These are phyloP conservation scores for Eucommia ulmoides DNA, from an alignment of 257 asterid species.

Conservation along the genomic window DNA sequence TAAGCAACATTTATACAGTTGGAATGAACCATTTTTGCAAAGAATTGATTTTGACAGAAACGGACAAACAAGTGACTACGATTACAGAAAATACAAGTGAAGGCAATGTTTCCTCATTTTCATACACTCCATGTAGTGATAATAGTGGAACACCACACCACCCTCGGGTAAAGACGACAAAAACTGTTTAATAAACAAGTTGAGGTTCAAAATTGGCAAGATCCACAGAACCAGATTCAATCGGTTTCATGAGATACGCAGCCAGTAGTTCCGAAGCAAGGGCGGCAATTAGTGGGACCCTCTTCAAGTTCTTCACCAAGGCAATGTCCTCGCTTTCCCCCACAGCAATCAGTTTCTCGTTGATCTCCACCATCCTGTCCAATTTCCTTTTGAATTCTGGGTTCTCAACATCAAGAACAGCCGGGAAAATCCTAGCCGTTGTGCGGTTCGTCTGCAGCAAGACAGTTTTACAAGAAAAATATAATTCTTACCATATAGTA, in stretches of 20 bases:
- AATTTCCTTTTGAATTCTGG: constrained; percentile 93
- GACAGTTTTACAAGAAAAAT: too few species aligned
- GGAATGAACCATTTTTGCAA: too few species aligned
- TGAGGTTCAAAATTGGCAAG: constrained; percentile 80
- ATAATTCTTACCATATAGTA: too few species aligned
- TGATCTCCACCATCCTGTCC: constrained; percentile 86
- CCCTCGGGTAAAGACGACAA: too few species aligned
- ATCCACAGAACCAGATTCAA: constrained; percentile 93
- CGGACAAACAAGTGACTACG: too few species aligned
- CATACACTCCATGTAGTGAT: too few species aligned
- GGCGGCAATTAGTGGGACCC: constrained; percentile 80
- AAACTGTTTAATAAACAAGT: constrained; percentile 35
- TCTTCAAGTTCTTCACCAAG: constrained; percentile 77
- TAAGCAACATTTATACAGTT: too few species aligned
- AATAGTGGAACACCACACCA: too few species aligned
- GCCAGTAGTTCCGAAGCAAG: constrained; percentile 76
- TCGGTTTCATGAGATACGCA: constrained; percentile 89
- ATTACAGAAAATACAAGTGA: too few species aligned
- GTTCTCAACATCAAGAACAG: constrained; percentile 89
- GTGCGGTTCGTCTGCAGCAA: constrained; percentile 75
- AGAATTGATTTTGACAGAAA: too few species aligned
- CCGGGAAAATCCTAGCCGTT: constrained; percentile 88
- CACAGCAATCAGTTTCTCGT: constrained; percentile 44
- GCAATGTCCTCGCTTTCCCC: constrained; percentile 61
- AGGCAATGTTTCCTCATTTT: too few species aligned